A percentile compares a stretch with the other conserved stretches of the same genome.
Evolutionary conservation across 2,329 filamentous ascomycete genomes (phyloP).

Genomic region (Didymella arachidicola): DNA sequence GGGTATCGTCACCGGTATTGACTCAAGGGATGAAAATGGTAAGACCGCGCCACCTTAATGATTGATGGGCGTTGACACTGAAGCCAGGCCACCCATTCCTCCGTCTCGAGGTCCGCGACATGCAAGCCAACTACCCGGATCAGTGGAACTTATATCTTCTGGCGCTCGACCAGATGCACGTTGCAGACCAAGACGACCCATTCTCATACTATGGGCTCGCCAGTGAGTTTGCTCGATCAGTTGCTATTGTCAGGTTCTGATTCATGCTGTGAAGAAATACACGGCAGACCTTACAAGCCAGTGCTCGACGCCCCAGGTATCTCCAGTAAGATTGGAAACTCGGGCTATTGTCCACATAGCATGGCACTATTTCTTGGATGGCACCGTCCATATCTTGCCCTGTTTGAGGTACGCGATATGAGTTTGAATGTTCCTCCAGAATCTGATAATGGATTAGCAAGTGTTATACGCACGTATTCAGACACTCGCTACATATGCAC

Average conservation of each 20-base stretch:
- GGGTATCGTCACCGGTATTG: slow-evolving; percentile 31
- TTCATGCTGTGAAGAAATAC: slow-evolving; percentile 35
- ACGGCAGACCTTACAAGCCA: slow-evolving; percentile 47
- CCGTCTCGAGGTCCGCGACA: slow-evolving; percentile 73
- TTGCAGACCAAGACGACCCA: slow-evolving; percentile 66
- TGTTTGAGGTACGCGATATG: slow-evolving; percentile 60
- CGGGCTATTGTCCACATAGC: slow-evolving; percentile 78
- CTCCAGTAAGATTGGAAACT: slow-evolving; percentile 42
- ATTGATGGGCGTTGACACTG: slow-evolving; percentile 5
- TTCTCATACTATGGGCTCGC: slow-evolving; percentile 81
- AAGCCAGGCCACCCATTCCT: slow-evolving; percentile 37
- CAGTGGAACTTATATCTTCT: slow-evolving; percentile 80
- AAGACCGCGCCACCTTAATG: neutral
- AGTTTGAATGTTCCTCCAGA: neutral
- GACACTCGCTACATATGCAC: slow-evolving; percentile 28
- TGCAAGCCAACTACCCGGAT: slow-evolving; percentile 65
- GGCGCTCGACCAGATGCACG: slow-evolving; percentile 74
- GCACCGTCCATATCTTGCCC: slow-evolving; percentile 80
- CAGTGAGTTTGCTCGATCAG: slow-evolving; percentile 58
- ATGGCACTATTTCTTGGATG: slow-evolving; percentile 82
- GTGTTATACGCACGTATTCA: slow-evolving; percentile 37
- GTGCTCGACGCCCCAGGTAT: slow-evolving; percentile 43
- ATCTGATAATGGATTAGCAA: slow-evolving; percentile 33
- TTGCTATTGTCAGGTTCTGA: too few relatives aligned
- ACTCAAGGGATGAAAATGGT: slow-evolving; percentile 33